Conservation (phyloP, 139 green algal genomes). For the Chlorella sp. region DNA sequence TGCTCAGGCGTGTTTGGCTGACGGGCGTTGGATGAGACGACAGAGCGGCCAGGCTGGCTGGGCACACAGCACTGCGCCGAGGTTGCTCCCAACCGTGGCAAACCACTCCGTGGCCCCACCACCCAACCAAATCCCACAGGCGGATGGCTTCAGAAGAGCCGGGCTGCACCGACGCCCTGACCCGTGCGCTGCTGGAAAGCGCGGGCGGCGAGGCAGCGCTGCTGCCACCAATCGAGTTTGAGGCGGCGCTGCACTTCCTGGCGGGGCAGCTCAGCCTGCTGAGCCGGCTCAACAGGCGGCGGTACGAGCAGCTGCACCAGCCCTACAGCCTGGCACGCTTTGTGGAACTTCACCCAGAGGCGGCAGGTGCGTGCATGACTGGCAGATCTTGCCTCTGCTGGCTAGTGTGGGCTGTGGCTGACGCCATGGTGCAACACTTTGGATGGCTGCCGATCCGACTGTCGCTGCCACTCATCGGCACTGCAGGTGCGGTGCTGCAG, state of each 20-base stretch:
- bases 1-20: no score
- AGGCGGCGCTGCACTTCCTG: neutral
- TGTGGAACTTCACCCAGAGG: neutral
- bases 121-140: neutral
- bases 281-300: neutral
- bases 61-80: no score
- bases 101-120: no score
- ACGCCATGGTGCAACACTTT: no score
- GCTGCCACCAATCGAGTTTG: neutral
- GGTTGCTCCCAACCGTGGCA: no score
- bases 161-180: neutral
- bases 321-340: neutral
- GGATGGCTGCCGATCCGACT: no score
- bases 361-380: neutral
- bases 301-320: slow-evolving; percentile 12
- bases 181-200: neutral
- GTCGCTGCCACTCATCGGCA: no score
- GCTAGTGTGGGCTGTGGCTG: no score
- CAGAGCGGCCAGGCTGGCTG: no score
- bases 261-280: neutral
- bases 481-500: neutral
- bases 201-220: neutral
- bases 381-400: no score
- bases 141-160: neutral
- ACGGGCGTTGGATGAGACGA: no score